Evolutionary conservation across 441 rosid genomes (phyloP), one percentile per base, ranked within the genome.

Genomic region (Flueggea neowawraea): DNA sequence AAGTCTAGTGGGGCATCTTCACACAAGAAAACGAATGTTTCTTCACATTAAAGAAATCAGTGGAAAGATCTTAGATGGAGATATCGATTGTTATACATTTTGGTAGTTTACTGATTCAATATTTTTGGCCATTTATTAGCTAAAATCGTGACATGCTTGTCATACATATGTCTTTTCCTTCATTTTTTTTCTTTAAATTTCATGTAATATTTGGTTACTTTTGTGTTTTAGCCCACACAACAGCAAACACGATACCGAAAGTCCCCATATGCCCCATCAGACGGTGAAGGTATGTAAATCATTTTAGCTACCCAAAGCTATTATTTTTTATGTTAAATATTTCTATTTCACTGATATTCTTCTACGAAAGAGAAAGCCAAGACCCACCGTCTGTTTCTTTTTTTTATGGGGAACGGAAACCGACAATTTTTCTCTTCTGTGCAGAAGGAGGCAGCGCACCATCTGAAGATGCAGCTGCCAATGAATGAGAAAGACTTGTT

Each of bases 161-260:
- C 16, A 4, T 36, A 52, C 9, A 0, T 14, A 0, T 44, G 52
- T 36, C 16, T 11, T 6, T 12, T 12, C 17, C 43, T 17, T 28
- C n/a, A 54, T 12, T 55, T 16, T 31, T 53, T 17, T 14, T 13
- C 54, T 54, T 4, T 55, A 59, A 68, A 63, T 39, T 31, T 54
- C 9, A 53, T 51, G 16, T 57, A 16, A 36, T 45, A 13, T 43
- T 16, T 51, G 10, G 54, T 39, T 16, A 11, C 17, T 41, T 43
- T 39, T 59, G 16, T 72, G 58, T 73, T 52, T 55, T 67, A 94
- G 97, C 97, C 96, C 61, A 91, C 99, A 49, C 97, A 89, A 72
- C 97, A 94, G 73, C 97, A 89, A 82, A 91, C 99, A 32, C 85
- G 96, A 63, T 94, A 89, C 75, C 80, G 96, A 60, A 94, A 89